Base-by-base conservation (phyloP, 1,284 basidiomycete genomes). In the Trichosporon sp. region DNA sequence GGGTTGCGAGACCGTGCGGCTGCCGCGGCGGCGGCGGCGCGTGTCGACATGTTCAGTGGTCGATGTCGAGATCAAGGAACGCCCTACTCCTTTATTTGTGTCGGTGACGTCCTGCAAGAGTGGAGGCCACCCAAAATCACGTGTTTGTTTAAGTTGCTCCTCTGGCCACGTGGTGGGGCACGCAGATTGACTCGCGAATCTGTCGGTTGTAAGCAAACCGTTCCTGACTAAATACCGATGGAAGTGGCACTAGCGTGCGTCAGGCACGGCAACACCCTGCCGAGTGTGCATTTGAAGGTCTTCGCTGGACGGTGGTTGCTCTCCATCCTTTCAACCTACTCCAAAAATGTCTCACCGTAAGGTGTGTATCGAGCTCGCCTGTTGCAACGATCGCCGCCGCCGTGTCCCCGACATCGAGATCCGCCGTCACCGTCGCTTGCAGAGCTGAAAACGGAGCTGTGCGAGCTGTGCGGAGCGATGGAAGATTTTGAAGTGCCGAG, bases 271-370 rank as follows among this genome's bases (percentile, higher is more conserved):
- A 4, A n/a, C 6, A 32, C 12, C 31, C 32, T 12, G 16, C 31
- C 32, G 56, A 35, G 56, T 31, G 56, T n/a, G 59, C 31, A 35
- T 63, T 63, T 63, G 59, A 35, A 32, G 16, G 59, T 35, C 59
- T 32, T 63, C 59, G 59, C 59, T 63, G 59, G 32, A 16, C 31
- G 59, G 59, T 37, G 51, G 59, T 63, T 63, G 59, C 59, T 63
- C 32, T 63, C 59, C 59, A 63, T 63, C 59, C 73, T 69, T 35
- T 76, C 74, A 77, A 77, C 71, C 75, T 61, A 65, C 67, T 65
- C 71, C 64, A 74, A 76, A 75, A 68, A 83, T 83, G 82, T 82
- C 81, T 75, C 82, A 83, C 80, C 75, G 82, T 72, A 83, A 79
- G 76, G 79, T 77, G 40, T 46, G 78, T 78, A 68, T 65, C 37